Evolutionary conservation across 768 basidiomycete species (phyloP), one percentile per base, ranked within the genome.

Genomic region (Russula griseocarnosa): DNA sequence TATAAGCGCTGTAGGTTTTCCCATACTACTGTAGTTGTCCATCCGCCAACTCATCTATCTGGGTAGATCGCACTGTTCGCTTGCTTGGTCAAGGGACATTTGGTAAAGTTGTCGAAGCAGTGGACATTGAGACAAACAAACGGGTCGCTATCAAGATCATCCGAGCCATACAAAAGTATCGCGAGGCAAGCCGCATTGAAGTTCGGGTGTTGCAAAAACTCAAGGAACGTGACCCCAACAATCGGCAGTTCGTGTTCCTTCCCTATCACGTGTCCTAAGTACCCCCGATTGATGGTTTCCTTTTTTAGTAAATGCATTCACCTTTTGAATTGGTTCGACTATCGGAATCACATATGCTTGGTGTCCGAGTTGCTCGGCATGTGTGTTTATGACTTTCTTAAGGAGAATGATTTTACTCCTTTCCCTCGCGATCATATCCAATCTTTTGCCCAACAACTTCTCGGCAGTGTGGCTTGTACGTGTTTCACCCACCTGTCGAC

Each of bases 331-430:
- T 92, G 87, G 84, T 98, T 99, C 74, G 96, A 98, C 79, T 93
- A 92, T 76, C 85, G 92, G 69, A 97, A 97, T 77, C 97, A 99
- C 75, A 94, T 98, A 69, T 99, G 97, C 74, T 79, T 99, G 22
- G 97, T 98, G 55, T 95, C 94, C 5, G 94, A 97, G 72, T 82
- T 99, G 26, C 81, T 98, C 57, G 94, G 94, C 66, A 92, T 93
- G 88, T 98, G 95, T 76, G 91, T 99, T 20, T 99, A 98, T 73
- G 97, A 99, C 74, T 99, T 98, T 75, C 81, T 99, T 71, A 98
- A 98, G 81, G 94, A 96, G 74, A 99, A 99, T 75, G 86, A 89
- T 61, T 99, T 98, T 76, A 86, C 90, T 40, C 93, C 97, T 7
- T 99, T 99, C 75, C 95, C 97, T 61, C 90, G 94, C 65, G 83